Evolutionary conservation across 805 yeast genomes (phyloP).

Genomic region (Suhomyces vadensis): DNA sequence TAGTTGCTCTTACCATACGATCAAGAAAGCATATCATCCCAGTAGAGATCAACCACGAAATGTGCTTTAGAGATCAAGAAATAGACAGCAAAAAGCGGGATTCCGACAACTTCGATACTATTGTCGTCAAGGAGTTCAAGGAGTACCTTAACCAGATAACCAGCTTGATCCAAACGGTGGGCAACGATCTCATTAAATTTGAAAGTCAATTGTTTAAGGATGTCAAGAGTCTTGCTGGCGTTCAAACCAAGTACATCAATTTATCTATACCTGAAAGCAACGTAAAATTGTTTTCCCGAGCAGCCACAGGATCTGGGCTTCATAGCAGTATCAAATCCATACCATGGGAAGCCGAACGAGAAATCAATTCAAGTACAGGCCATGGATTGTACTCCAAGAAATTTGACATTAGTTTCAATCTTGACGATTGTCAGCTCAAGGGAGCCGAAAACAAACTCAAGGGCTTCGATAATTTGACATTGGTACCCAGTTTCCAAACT

Average conservation of each 20-base stretch:
- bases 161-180: constrained; percentile 33
- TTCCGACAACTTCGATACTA: constrained; percentile 31
- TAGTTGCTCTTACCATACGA: constrained; percentile 36
- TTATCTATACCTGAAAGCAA: constrained; percentile 26
- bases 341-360: constrained; percentile 29
- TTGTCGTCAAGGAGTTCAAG: constrained; percentile 35
- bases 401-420: constrained; percentile 30
- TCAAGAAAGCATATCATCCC: constrained; percentile 40
- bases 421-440: constrained; percentile 31
- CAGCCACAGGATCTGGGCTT: constrained; percentile 19
- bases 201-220: constrained; percentile 40
- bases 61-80: constrained; percentile 37
- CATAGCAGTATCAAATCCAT: constrained; percentile 24
- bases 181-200: constrained; percentile 33
- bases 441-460: constrained; percentile 18
- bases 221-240: constrained; percentile 33
- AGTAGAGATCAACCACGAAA: constrained; percentile 40
- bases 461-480: constrained; percentile 31
- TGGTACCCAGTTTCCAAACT: constrained; percentile 43
- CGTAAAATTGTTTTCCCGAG: constrained; percentile 14
- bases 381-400: constrained; percentile 27
- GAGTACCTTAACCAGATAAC: constrained; percentile 27
- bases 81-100: constrained; percentile 27
- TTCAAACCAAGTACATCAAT: constrained; percentile 36
- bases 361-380: constrained; percentile 6